These are phyloP conservation scores for Solanum phureja DNA, from an alignment of 257 asterid species.

Conservation along the genomic window DNA sequence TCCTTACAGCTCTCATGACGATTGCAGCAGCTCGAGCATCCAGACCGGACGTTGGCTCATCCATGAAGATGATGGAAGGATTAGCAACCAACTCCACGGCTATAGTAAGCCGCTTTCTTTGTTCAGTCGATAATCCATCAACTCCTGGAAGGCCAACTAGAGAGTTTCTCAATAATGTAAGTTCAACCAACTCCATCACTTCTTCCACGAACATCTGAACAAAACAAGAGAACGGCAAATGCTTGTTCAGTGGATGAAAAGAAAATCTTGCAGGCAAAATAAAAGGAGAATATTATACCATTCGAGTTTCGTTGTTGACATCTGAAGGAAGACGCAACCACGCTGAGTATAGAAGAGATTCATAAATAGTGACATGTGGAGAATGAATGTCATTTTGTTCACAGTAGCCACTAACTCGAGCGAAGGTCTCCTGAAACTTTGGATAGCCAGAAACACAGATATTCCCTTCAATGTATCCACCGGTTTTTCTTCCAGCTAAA, in stretches of 20 bases:
- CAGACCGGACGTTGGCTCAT: slow-evolving; percentile 63
- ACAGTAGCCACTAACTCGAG: slow-evolving; percentile 63
- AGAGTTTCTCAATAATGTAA: slow-evolving; percentile 30
- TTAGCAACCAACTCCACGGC: slow-evolving; percentile 63
- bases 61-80: slow-evolving; percentile 73
- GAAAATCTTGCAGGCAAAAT: background rate
- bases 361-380: slow-evolving; percentile 58
- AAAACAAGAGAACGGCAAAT: background rate
- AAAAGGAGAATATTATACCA: slow-evolving; percentile 17
- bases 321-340: slow-evolving; percentile 63
- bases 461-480: slow-evolving; percentile 56
- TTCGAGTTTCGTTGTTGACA: slow-evolving; percentile 29
- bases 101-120: slow-evolving; percentile 56
- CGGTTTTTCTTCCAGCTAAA: slow-evolving; percentile 60
- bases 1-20: slow-evolving; percentile 65
- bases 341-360: slow-evolving; percentile 55
- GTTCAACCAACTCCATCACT: slow-evolving; percentile 66
- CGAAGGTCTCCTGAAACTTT: slow-evolving; percentile 56
- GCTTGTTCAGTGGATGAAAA: background rate
- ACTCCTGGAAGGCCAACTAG: slow-evolving; percentile 66
- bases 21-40: slow-evolving; percentile 76
- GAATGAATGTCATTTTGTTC: slow-evolving; percentile 71
- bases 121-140: slow-evolving; percentile 59
- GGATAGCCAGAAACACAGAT: slow-evolving; percentile 55
- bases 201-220: slow-evolving; percentile 65